These are phyloP conservation scores for Cytospora paraplurivora DNA, from an alignment of 2,329 filamentous ascomycete species.

Conservation along the genomic window DNA sequence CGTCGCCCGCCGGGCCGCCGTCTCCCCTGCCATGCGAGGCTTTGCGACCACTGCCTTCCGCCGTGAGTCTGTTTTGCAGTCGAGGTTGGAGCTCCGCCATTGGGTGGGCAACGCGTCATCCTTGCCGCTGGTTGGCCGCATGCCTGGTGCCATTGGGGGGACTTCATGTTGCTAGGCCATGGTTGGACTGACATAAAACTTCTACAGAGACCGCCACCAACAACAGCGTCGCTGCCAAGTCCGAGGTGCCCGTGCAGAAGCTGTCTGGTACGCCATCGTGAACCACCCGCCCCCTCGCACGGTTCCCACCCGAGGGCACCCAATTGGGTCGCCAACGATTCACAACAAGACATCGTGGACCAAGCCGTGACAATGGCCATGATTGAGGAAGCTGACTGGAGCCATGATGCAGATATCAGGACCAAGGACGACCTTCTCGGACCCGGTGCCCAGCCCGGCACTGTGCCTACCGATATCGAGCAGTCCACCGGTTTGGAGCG, in stretches of 20 bases:
- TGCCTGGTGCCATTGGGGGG: not conserved
- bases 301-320: not conserved
- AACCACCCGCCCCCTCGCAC: not conserved
- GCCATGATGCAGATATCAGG: constrained; percentile 70
- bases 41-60: constrained; percentile 63
- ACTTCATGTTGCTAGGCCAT: not conserved
- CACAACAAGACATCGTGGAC: not conserved
- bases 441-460: constrained; percentile 79
- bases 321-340: not conserved
- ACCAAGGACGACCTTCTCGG: constrained; percentile 78
- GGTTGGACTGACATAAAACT: not conserved
- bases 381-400: constrained; percentile 28
- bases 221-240: constrained; percentile 24
- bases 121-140: not conserved
- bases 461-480: constrained; percentile 90
- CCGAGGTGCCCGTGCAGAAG: constrained; percentile 15
- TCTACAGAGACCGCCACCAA: constrained; percentile 24
- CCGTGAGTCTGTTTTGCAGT: constrained; percentile 49
- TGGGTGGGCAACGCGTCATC: constrained; percentile 29
- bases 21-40: constrained; percentile 56
- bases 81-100: constrained; percentile 34
- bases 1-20: constrained; percentile 62
- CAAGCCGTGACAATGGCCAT: not conserved
- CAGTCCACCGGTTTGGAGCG: constrained; percentile 97
- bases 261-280: constrained; percentile 24